Conservation (phyloP, 441 rosid genomes). For the Metrosideros polymorpha region DNA sequence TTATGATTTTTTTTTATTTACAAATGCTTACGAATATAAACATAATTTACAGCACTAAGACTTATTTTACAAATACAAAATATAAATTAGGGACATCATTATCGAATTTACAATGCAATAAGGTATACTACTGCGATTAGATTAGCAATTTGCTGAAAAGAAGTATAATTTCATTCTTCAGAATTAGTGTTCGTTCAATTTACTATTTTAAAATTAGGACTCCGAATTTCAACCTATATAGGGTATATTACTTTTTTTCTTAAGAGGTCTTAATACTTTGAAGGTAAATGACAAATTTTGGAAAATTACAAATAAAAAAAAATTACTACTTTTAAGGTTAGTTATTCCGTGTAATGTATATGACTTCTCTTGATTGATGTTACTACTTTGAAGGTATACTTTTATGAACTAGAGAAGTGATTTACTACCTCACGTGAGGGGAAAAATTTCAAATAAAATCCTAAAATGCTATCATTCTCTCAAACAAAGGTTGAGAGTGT, state of each 20-base stretch:
- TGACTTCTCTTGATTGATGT: not conserved
- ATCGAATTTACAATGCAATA: not conserved
- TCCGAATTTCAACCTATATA: not conserved
- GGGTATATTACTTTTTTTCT: not conserved
- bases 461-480: too few species aligned
- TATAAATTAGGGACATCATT: not conserved
- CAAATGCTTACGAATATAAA: not conserved
- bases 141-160: not conserved
- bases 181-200: fast-evolving
- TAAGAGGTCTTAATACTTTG: not conserved
- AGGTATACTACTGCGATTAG: not conserved
- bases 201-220: not conserved
- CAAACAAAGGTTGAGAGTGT: too few species aligned
- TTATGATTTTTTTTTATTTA: not conserved
- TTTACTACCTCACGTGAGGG: too few species aligned
- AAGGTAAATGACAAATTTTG: not conserved
- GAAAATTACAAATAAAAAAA: too few species aligned
- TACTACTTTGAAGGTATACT: not conserved
- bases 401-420: too few species aligned
- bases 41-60: not conserved
- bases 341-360: not conserved
- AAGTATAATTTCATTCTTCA: not conserved
- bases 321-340: not conserved
- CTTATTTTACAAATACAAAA: not conserved
- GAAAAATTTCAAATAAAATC: too few species aligned